Evolutionary conservation across 805 yeast genomes (phyloP), one percentile per base, ranked within the genome.

Genomic region (Limtongia smithiae): DNA sequence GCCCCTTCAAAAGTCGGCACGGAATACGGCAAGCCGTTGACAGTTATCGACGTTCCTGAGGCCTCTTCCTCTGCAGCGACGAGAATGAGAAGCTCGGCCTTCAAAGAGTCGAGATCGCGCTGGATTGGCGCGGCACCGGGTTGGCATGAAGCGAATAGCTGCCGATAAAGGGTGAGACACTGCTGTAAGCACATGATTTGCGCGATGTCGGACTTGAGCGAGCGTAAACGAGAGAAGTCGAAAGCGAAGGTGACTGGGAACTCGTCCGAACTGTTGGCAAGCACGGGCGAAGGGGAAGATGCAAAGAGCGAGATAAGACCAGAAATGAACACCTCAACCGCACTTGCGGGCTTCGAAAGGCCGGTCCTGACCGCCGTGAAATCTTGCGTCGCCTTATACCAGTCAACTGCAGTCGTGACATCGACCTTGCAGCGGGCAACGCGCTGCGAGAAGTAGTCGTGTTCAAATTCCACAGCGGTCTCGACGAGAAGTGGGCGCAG

Each of bases 391-490:
- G 66, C 65, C 56, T 69, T 70, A 62, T 76, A 84, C 95, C 96
- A 88, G 51, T 71, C 73, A 61, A 81, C 71, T 3, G 85, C 79
- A 60, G 79, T 79, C 17, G 71, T 63, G 39, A 85, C 71, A 57
- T 80, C 79, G 41, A 82, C 71, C 62, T 82, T 84, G 53, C 80
- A 74, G 21, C 47, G 48, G 20, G 46, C 45, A 21, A 54, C 47
- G n/a, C 55, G 48, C 54, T 73, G 78, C 46, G 70, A 71, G 64
- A 83, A 86, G 68, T 88, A 88, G 65, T 86, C 95, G 60, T 81
- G 81, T 69, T 90, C 97, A 62, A 90, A 86, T 51, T 85, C 90
- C 11, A 85, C 83, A 1, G 96, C 93, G 31, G 93, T 85, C 60
- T 87, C 89, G 50, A 88, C 79, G 41, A 91, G 72, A 1, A 84